Percentiles rank a stretch among this genome's conserved stretches.
These are phyloP conservation scores for Lactarius quietus DNA, from an alignment of 768 basidiomycete species.

Conservation along the genomic window DNA sequence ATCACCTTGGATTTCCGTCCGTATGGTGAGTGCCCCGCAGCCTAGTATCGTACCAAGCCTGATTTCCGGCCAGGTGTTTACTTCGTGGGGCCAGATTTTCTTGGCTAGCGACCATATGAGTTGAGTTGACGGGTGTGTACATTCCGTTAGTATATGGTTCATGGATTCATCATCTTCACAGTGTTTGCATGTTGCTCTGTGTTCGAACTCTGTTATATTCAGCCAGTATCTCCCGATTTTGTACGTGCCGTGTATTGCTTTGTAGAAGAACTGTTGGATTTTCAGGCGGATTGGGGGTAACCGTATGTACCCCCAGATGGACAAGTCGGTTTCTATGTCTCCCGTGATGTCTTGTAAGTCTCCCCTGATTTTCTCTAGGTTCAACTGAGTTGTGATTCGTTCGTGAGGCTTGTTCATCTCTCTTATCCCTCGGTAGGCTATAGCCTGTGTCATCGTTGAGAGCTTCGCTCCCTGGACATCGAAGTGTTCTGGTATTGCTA, in stretches of 20 bases:
- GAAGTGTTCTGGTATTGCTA: not conserved
- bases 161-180: slow-evolving; percentile 19
- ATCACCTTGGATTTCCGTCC: too few relatives aligned
- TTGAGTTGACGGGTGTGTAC: not conserved
- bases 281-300: rapidly evolving
- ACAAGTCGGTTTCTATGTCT: not conserved
- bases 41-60: not conserved
- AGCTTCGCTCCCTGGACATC: not conserved
- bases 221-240: not conserved
- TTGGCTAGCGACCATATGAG: not conserved
- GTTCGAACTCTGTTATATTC: not conserved
- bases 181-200: not conserved
- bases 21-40: slow-evolving; percentile 16
- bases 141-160: slow-evolving; percentile 27
- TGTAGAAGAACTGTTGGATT: slow-evolving; percentile 6
- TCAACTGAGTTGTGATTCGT: not conserved
- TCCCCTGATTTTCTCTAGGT: not conserved
- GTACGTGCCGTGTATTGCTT: not conserved
- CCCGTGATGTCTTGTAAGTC: not conserved
- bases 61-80: too few relatives aligned
- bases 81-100: not conserved
- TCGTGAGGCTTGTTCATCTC: too few relatives aligned
- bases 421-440: not conserved
- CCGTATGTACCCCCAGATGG: not conserved
- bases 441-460: not conserved